Evolutionary conservation across 345 rosid species (phyloP).

Genomic region (Sapria himalayana): DNA sequence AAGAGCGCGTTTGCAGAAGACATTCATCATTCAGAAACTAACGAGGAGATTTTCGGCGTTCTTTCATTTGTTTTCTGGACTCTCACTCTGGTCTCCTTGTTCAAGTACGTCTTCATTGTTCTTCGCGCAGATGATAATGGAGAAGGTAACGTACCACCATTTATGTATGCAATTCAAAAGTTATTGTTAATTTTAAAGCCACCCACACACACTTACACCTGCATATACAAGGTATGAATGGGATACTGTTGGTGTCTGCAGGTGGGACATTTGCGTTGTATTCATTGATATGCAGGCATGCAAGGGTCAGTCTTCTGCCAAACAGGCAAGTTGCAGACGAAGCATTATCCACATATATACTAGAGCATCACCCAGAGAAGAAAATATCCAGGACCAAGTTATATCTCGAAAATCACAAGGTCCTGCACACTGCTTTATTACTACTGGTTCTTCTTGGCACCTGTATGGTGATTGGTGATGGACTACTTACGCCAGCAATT

Average conservation of each 20-base stretch:
- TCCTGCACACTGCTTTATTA: conserved; percentile 75
- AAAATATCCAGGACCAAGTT: conserved; percentile 39
- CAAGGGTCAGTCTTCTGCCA: conserved; percentile 83
- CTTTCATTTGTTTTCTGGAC: conserved; percentile 97
- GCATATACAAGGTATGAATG: too few species aligned
- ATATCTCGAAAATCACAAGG: conserved; percentile 61
- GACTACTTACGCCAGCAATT: conserved; percentile 91
- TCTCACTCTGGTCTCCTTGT: conserved; percentile 74
- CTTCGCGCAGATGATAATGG: conserved; percentile 96
- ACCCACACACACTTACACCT: too few species aligned
- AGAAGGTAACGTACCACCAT: conserved; percentile 42
- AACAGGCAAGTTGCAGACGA: conserved; percentile 84
- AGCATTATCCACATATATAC: conserved; percentile 85
- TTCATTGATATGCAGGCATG: conserved; percentile 80
- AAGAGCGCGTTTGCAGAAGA: conserved; percentile 96
- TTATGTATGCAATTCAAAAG: too few species aligned
- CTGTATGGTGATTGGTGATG: conserved; percentile 99
- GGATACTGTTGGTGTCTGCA: too few species aligned
- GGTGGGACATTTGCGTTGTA: conserved; percentile 97
- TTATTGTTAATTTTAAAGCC: too few species aligned
- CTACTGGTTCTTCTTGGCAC: conserved; percentile 94
- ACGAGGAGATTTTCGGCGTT: conserved; percentile 92
- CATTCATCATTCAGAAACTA: conserved; percentile 71
- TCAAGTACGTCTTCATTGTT: conserved; percentile 87
- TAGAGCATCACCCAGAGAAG: conserved; percentile 56